Base-by-base conservation (phyloP, 371 early-diverging fungal genomes). In the Mucor circinelloides region DNA sequence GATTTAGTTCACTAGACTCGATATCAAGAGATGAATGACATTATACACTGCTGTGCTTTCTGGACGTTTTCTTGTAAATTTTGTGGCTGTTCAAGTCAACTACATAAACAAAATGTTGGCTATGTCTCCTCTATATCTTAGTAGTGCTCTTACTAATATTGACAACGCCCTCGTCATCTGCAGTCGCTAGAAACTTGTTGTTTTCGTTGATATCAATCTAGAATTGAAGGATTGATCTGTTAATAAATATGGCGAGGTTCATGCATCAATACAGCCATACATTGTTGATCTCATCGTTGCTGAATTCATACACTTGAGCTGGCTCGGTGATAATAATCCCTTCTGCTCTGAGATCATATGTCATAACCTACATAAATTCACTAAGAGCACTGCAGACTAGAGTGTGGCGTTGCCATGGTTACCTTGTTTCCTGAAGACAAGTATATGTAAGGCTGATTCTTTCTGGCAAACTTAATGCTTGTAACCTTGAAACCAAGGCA, bases 161-260 rank as follows among this genome's bases (percentile, higher is more conserved):
- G 3, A 83, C 75, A 44, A 69, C 66, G 5, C 84, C 84, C 30
- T 71, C 61, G 64, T 83, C 84, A 64, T 83, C 84, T 1, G 70
- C 81, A 3, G 81, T 78, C 8, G 70, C 81, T 27, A 83, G 48
- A 50, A 71, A 81, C 17, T 58, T 78, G 28, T 80, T 69, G 34
- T 76, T 78, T 23, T 75, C 74, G 62, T 77, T 75, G 8, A 83
- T 44, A 70, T 79, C 81, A 55, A 83, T 81, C 84, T 83, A 69
- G 27, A n/a, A 19, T 13, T 15, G 40, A n/a, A 13, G 15, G 13
- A 0, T 9, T 19, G 10, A 21, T 21, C n/a, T 46, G n/a, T 46
- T 8, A 30, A 5, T 4, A 57, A 15, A 17, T 10, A 21, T 21
- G 0, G 21, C 48, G 4, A 13, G 31, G 50, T 48, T 17, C 3